These are phyloP conservation scores for Cyberlindnera amylophila DNA, from an alignment of 805 yeast species.

Conservation along the genomic window DNA sequence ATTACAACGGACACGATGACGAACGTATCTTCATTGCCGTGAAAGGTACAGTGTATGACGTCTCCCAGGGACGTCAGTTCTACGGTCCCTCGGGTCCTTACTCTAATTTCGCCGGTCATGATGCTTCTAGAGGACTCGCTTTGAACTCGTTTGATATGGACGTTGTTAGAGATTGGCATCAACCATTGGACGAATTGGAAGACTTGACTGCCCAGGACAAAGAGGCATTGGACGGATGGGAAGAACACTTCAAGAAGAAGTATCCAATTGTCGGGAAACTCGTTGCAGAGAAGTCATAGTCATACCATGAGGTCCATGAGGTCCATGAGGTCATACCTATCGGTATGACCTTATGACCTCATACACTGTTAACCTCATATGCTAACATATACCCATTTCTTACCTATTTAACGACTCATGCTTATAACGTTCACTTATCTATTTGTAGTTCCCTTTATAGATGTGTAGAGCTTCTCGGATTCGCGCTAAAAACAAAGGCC, in stretches of 20 bases:
- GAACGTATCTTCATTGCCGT: conserved; percentile 81
- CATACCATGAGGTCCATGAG: neutral
- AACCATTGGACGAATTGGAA: conserved; percentile 70
- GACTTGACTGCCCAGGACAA: conserved; percentile 59
- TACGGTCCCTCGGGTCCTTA: conserved; percentile 97
- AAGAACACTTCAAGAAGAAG: conserved; percentile 72
- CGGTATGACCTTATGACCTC: no score
- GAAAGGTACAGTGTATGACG: conserved; percentile 84
- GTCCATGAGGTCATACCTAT: no score
- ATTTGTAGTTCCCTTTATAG: no score
- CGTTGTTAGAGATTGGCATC: conserved; percentile 61
- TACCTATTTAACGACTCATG: no score
- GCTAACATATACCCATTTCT: no score
- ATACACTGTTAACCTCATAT: no score
- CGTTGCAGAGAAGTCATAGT: conserved; percentile 32
- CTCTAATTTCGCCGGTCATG: conserved; percentile 91
- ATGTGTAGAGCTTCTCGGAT: no score
- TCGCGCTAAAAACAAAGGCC: neutral
- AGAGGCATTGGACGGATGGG: conserved; percentile 81
- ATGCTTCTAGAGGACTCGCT: conserved; percentile 91
- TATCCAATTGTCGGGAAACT: conserved; percentile 78
- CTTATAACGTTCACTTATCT: no score
- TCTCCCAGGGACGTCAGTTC: conserved; percentile 70
- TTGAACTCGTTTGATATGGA: conserved; percentile 75
- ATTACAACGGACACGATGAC: conserved; percentile 78